Base-by-base conservation (phyloP, 495 filamentous ascomycete species). In the Chlorociboria aeruginascens region DNA sequence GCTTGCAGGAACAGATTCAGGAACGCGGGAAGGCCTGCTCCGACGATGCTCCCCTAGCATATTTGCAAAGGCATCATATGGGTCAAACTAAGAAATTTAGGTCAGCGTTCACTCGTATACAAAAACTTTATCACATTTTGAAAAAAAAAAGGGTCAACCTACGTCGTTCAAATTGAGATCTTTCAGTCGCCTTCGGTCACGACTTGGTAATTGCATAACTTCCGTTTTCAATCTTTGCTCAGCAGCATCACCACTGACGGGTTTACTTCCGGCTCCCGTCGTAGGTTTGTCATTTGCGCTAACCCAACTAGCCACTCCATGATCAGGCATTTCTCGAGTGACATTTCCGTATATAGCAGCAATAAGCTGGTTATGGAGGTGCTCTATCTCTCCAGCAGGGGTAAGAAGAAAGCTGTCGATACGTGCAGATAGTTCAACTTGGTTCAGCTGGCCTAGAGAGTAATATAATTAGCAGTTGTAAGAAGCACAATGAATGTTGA, bases 221-320 rank as follows among this genome's bases (percentile, higher is more conserved):
- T 97, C 89, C 44, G 77, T 82, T 73, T 95, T 96, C 52, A 96
- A 61, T 57, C 85, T 73, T 59, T 90, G 82, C 65, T 97, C 92
- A 32, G 83, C 81, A n/a, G 85, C 80, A 74, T 97, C 92, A 36
- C 86, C 86, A 8, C 80, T 80, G 32, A 85, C 78, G 28, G 84
- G 85, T 63, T 92, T 90, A 43, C 77, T 79, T 40, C 82, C 77
- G 47, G 79, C 67, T 20, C 77, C 78, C n/a, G 74, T 63, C 11
- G 74, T 69, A n/a, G 89, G 89, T 68, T 96, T 96, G 67, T 97
- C 90, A 58, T 92, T 95, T 17, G 86, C 86, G 54, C 85, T 88
- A 46, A 98, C 92, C 89, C 89, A 98, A 55, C 77, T 85, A 50
- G 92, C 93, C 55, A 94, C 84, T 53, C 88, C 89, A 64, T 83